Percentiles rank a stretch among this genome's conserved stretches.
phyloP scores from a whole-genome alignment of 1,284 basidiomycete genomes.

The Rhodotorula sp. region DNA sequence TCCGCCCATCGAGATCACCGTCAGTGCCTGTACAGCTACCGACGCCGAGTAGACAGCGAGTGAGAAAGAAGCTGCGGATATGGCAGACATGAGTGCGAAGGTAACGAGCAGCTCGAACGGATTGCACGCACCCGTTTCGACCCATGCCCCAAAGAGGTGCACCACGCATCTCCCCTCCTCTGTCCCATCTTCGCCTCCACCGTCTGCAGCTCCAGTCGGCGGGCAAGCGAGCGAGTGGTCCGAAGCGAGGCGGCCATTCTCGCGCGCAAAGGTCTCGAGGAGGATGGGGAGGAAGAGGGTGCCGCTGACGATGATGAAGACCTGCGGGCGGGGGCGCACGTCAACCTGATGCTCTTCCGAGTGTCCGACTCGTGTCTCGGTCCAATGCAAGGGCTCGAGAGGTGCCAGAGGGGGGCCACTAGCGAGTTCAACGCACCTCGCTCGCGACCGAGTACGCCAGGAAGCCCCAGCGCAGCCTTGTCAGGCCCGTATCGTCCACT shows the following conservation, averaged over 20 bases:
- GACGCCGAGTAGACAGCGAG: slow-evolving; percentile 65
- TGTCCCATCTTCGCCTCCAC: not conserved
- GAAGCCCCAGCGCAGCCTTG: slow-evolving; percentile 27
- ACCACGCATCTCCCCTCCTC: slow-evolving; percentile 30
- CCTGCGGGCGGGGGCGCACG: slow-evolving; percentile 9
- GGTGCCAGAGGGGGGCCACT: too few relatives aligned
- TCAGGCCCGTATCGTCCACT: not conserved
- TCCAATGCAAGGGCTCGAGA: not conserved
- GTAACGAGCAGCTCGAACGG: not conserved
- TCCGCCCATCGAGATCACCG: slow-evolving; percentile 84
- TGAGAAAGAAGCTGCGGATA: slow-evolving; percentile 36
- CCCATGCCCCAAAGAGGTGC: slow-evolving; percentile 21
- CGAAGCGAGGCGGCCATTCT: slow-evolving; percentile 31
- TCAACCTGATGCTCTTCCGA: not conserved
- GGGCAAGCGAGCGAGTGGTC: slow-evolving; percentile 19
- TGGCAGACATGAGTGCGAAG: not conserved
- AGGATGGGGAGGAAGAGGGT: slow-evolving; percentile 41
- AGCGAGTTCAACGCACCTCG: slow-evolving; percentile 22
- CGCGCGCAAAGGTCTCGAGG: slow-evolving; percentile 36
- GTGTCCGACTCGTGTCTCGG: not conserved
- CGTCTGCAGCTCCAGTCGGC: not conserved
- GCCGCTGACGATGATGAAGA: slow-evolving; percentile 36
- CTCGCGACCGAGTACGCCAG: slow-evolving; percentile 39
- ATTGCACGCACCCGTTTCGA: slow-evolving; percentile 31
- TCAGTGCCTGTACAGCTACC: slow-evolving; percentile 80